These are phyloP conservation scores for Metarhizium robertsii DNA, from an alignment of 2,329 filamentous ascomycete species.

Conservation along the genomic window DNA sequence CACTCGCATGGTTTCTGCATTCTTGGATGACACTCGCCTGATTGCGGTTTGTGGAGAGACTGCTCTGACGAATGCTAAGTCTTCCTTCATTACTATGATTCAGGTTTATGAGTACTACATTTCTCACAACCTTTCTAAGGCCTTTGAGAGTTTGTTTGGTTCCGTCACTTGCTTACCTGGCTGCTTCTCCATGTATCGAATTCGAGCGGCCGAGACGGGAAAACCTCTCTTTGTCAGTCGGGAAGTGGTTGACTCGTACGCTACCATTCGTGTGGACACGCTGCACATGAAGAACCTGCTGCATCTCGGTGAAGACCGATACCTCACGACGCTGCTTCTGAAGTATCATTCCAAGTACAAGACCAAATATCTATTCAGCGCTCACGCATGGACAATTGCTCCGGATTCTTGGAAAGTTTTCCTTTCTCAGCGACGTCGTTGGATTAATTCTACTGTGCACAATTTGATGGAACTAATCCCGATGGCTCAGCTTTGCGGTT, in stretches of 20 bases:
- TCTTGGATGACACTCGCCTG: slow-evolving; percentile 85
- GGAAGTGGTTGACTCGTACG: slow-evolving; percentile 80
- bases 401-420: slow-evolving; percentile 92
- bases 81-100: slow-evolving; percentile 95
- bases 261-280: slow-evolving; percentile 92
- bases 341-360: slow-evolving; percentile 92
- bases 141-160: slow-evolving; percentile 94
- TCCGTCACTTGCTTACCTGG: slow-evolving; percentile 95
- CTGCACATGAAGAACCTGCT: slow-evolving; percentile 98
- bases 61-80: slow-evolving; percentile 82
- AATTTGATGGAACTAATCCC: slow-evolving; percentile 95
- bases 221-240: slow-evolving; percentile 95
- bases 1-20: slow-evolving; percentile 84
- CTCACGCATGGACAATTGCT: slow-evolving; percentile 94
- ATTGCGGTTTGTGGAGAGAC: slow-evolving; percentile 95
- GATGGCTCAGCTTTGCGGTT: slow-evolving; percentile 88
- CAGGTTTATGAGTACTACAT: slow-evolving; percentile 99
- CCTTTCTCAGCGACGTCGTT: slow-evolving; percentile 94
- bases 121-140: slow-evolving; percentile 92
- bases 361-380: slow-evolving; percentile 91
- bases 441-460: slow-evolving; percentile 99
- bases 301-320: slow-evolving; percentile 95
- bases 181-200: slow-evolving; percentile 99
- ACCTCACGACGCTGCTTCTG: slow-evolving; percentile 85
- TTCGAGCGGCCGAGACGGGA: slow-evolving; percentile 85